Base-by-base conservation (phyloP, 306 rosid genomes). In the Vachellia pachyceras region DNA sequence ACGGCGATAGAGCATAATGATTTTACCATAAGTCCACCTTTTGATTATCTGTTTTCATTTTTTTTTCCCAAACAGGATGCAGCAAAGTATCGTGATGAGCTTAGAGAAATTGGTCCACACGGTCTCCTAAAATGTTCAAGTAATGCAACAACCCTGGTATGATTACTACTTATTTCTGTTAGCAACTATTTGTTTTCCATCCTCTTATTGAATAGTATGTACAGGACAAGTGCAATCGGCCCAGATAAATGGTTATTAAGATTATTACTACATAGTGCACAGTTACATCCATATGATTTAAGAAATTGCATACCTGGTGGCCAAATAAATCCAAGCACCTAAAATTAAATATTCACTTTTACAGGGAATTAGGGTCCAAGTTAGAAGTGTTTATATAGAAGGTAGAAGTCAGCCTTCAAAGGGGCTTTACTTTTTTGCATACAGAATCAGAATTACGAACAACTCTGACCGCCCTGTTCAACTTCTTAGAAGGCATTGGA, bases 401-500 rank as follows among this genome's bases (percentile, higher is more conserved):
- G 90, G 97, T 55, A 88, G 99, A 79, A 95, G 99, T 83, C 94
- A 95, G 78, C 99, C 98, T 80, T 88, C 89, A 10, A 89, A 86
- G 87, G 95, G 90, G 46, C 86, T 86, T 41, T 94, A 89, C 87
- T 95, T 93, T 76, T 95, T 95, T 87, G 99, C 99, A 35, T 95
- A 95, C 50, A 87, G 97, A 85, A 90, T 93, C 77, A 87, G 98
- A 86, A 93, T 95, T 46, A 89, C 94, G 75, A 95, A 95, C 88
- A 90, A 87, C 77, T 95, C 98, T 33, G 89, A 92, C 35, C 91
- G 86, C 25, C 79, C 99, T 44, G 92, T 90, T 80, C 98, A 95
- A 83, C 97, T 95, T 84, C 91, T 95, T 66, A 85, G 92, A 90
- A 95, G 99, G 82, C 99, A 93, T 85, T 95, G 99, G 99, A 92